phyloP scores from a whole-genome alignment of 2,329 filamentous ascomycete genomes.

The Fusarium begoniae region DNA sequence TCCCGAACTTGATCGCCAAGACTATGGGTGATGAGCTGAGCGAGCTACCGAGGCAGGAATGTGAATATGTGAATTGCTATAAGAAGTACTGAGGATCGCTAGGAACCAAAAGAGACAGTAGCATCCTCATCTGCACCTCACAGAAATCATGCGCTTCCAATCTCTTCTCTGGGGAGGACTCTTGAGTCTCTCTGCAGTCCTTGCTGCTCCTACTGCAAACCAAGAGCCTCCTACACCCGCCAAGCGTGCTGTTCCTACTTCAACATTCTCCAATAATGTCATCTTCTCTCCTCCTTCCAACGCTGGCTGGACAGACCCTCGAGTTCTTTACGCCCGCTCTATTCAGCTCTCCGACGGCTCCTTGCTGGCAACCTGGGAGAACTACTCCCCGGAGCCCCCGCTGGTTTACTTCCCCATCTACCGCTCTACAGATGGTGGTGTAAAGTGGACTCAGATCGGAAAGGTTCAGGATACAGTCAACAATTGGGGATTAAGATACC shows the following conservation, averaged over 20 bases:
- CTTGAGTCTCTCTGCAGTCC: slow-evolving; percentile 23
- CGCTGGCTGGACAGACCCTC: slow-evolving; percentile 52
- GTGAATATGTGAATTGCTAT: neutral
- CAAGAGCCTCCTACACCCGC: slow-evolving; percentile 6
- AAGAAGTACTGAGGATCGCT: neutral
- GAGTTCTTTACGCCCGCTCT: slow-evolving; percentile 56
- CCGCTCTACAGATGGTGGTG: slow-evolving; percentile 61
- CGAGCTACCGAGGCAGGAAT: neutral
- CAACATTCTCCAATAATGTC: slow-evolving; percentile 43
- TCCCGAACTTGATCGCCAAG: slow-evolving; percentile 4
- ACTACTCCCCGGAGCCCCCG: slow-evolving; percentile 66
- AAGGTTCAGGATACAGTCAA: slow-evolving; percentile 71
- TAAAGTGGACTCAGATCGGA: slow-evolving; percentile 72
- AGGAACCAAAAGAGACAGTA: neutral
- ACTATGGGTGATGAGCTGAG: neutral
- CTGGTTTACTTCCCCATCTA: slow-evolving; percentile 64
- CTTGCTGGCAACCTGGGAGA: slow-evolving; percentile 64
- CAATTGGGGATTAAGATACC: slow-evolving; percentile 73
- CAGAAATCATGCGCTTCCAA: slow-evolving; percentile 17
- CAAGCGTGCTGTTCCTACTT: slow-evolving; percentile 25
- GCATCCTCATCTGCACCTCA: neutral
- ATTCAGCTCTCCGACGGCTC: slow-evolving; percentile 56
- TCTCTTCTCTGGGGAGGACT: slow-evolving; percentile 28
- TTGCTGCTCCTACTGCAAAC: slow-evolving; percentile 36
- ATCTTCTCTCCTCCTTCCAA: slow-evolving; percentile 53